Evolutionary conservation across 2,329 filamentous ascomycete species (phyloP).

Genomic region (Hymenoscyphus albidus): DNA sequence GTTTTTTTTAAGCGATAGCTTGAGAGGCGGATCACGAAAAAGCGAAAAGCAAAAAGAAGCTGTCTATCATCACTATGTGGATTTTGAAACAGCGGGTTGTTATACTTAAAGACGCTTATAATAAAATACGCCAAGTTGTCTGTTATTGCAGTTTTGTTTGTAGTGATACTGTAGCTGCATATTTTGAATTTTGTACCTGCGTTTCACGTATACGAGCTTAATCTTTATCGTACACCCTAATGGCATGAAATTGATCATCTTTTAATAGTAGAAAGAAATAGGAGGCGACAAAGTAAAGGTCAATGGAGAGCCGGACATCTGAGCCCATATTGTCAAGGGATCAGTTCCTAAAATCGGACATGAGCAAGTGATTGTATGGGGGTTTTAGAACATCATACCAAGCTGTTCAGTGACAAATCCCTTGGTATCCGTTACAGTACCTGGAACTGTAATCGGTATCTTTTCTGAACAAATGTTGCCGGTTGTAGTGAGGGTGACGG

Average conservation of each 20-base stretch:
- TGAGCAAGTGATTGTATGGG: not conserved
- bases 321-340: constrained; percentile 47
- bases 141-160: too few relatives aligned
- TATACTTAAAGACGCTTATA: too few relatives aligned
- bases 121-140: too few relatives aligned
- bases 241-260: not conserved
- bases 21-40: too few relatives aligned
- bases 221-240: not conserved
- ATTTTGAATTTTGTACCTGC: not conserved
- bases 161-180: too few relatives aligned
- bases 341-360: constrained; percentile 42
- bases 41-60: too few relatives aligned
- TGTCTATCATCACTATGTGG: too few relatives aligned
- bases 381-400: constrained; percentile 14
- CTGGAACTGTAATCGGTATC: constrained; percentile 38
- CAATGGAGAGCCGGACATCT: constrained; percentile 42
- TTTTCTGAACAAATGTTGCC: constrained; percentile 23
- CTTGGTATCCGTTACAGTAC: constrained; percentile 25
- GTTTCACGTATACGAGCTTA: not conserved
- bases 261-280: constrained; percentile 18
- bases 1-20: too few relatives aligned
- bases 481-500: constrained; percentile 42
- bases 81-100: too few relatives aligned
- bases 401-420: constrained; percentile 41
- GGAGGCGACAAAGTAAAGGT: constrained; percentile 39